These are phyloP conservation scores for Colletotrichum cuscutae DNA, from an alignment of 2,329 filamentous ascomycete species.

Conservation along the genomic window DNA sequence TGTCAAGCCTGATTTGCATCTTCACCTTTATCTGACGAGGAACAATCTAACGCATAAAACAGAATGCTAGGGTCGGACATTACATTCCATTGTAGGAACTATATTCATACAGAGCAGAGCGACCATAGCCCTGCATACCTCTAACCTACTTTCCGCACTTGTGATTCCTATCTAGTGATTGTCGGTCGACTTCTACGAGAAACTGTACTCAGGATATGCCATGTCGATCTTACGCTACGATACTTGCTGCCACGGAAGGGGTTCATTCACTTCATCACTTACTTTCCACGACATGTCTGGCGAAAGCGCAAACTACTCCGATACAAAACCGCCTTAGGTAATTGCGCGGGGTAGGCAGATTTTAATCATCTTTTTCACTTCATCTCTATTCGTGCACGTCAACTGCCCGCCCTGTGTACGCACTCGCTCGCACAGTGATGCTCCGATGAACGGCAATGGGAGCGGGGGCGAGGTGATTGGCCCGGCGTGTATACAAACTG, in stretches of 20 bases:
- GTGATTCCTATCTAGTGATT: not conserved
- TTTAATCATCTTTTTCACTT: not conserved
- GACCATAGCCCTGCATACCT: not conserved
- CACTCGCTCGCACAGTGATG: constrained; percentile 4
- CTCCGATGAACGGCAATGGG: constrained; percentile 6
- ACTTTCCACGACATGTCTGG: not conserved
- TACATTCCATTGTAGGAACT: not conserved
- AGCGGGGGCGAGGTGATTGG: constrained; percentile 12
- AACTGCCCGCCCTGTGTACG: constrained; percentile 6
- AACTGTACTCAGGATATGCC: not conserved
- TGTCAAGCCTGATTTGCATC: not conserved
- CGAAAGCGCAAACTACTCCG: not conserved
- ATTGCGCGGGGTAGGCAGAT: not conserved
- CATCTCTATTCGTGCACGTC: not conserved
- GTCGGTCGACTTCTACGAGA: not conserved
- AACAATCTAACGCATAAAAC: not conserved
- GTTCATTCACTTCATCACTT: not conserved
- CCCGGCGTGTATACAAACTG: not conserved
- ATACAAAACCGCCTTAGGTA: not conserved
- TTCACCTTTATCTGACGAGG: not conserved
- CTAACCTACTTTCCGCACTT: too few species aligned
- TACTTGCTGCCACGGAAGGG: not conserved
- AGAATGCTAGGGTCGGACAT: not conserved
- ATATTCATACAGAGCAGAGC: not conserved
- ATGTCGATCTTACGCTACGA: not conserved